phyloP scores from a whole-genome alignment of 2,329 filamentous ascomycete genomes.

The Ophiocordyceps polyrhachis-furcata region DNA sequence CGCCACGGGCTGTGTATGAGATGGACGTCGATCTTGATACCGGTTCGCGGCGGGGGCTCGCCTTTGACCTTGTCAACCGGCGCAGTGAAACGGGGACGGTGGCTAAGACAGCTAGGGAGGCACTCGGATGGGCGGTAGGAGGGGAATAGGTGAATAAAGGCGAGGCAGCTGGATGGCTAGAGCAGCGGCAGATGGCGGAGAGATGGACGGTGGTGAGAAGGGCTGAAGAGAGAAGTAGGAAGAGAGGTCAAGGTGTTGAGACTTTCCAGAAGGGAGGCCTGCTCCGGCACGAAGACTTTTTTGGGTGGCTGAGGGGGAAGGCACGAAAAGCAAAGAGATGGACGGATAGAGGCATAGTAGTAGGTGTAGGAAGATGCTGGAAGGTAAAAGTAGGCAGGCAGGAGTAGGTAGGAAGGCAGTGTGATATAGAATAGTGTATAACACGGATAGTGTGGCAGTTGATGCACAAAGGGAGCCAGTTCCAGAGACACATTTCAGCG shows the following conservation, averaged over 20 bases:
- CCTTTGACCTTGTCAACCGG: background rate
- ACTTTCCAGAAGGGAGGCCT: background rate
- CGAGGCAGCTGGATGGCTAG: background rate
- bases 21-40: background rate
- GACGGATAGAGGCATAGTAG: background rate
- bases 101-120: background rate
- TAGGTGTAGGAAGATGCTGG: no score
- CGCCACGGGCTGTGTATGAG: background rate
- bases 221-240: background rate
- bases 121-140: background rate
- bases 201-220: background rate
- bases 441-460: no score
- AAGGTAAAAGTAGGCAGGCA: no score
- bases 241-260: no score
- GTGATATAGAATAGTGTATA: background rate
- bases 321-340: background rate
- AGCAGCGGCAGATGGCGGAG: no score
- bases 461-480: background rate
- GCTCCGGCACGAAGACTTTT: background rate
- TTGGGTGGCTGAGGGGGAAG: background rate
- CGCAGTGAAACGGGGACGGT: background rate
- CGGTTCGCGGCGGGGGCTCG: background rate
- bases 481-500: background rate
- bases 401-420: background rate
- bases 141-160: background rate